phyloP scores from a whole-genome alignment of 225 moss, liverwort and hornwort genomes.

The Pseudoscleropodium purum region DNA sequence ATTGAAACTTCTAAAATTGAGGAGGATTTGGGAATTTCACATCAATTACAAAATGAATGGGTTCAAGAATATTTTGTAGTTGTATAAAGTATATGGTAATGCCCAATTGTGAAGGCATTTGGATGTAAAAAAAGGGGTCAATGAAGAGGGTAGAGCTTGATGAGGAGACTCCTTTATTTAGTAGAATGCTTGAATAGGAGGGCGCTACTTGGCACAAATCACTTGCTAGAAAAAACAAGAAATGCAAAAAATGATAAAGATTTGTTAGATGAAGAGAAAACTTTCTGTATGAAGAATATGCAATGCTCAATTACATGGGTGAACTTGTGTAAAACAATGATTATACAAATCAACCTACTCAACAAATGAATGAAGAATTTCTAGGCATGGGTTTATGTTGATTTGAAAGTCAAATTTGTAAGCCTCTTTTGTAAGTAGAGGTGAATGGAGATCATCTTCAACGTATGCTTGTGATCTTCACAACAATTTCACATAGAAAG shows the following conservation, averaged over 20 bases:
- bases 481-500: no score
- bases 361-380: not conserved
- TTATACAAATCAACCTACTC: rapidly evolving
- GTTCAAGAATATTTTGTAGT: not conserved
- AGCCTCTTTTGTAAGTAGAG: no score
- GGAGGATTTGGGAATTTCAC: rapidly evolving
- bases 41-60: not conserved
- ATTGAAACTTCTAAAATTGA: no score
- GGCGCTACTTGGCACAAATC: rapidly evolving
- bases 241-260: not conserved
- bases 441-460: no score
- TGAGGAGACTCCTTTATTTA: no score
- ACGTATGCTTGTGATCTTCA: not conserved
- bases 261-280: rapidly evolving
- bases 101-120: not conserved
- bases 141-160: no score
- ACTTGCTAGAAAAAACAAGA: rapidly evolving
- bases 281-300: rapidly evolving
- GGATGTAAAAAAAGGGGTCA: not conserved
- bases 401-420: not conserved
- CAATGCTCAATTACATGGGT: rapidly evolving
- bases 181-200: no score
- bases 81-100: not conserved
- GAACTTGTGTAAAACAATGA: rapidly evolving
- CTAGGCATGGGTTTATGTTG: rapidly evolving